Evolutionary conservation across 2,329 filamentous ascomycete species (phyloP).

Genomic region (Pestalotiopsis sp.): DNA sequence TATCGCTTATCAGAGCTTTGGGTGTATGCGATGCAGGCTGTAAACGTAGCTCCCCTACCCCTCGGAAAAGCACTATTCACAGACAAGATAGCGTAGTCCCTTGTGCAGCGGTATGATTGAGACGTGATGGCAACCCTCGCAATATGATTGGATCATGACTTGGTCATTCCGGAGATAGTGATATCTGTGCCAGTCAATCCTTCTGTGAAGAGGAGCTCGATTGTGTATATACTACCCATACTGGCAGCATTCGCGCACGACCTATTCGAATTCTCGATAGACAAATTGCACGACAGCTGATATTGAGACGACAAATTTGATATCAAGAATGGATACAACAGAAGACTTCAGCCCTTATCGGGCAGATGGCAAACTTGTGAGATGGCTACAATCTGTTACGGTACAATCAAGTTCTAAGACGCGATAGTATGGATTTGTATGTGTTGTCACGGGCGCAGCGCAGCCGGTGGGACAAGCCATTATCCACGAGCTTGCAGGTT

Average conservation of each 20-base stretch:
- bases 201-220: background rate
- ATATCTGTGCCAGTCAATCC: background rate
- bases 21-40: no score
- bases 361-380: slow-evolving; percentile 24
- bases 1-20: no score
- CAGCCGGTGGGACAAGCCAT: slow-evolving; percentile 64
- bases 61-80: slow-evolving; percentile 21
- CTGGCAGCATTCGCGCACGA: no score
- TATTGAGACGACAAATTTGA: no score
- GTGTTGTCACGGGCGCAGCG: slow-evolving; percentile 64
- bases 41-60: background rate
- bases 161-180: background rate
- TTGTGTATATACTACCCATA: no score
- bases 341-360: slow-evolving; percentile 24
- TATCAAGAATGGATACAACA: slow-evolving; percentile 20
- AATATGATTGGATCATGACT: slow-evolving; percentile 4
- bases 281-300: no score
- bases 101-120: slow-evolving; percentile 2
- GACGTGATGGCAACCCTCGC: background rate
- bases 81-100: slow-evolving; percentile 3
- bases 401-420: slow-evolving; percentile 6
- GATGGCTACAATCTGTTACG: slow-evolving; percentile 22
- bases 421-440: slow-evolving; percentile 64
- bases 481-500: slow-evolving; percentile 60
- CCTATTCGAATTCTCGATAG: no score